A percentile compares a stretch with the other conserved stretches of the same genome.
Evolutionary conservation across 768 basidiomycete species (phyloP).

Genomic region (Multifurca ochricompacta): DNA sequence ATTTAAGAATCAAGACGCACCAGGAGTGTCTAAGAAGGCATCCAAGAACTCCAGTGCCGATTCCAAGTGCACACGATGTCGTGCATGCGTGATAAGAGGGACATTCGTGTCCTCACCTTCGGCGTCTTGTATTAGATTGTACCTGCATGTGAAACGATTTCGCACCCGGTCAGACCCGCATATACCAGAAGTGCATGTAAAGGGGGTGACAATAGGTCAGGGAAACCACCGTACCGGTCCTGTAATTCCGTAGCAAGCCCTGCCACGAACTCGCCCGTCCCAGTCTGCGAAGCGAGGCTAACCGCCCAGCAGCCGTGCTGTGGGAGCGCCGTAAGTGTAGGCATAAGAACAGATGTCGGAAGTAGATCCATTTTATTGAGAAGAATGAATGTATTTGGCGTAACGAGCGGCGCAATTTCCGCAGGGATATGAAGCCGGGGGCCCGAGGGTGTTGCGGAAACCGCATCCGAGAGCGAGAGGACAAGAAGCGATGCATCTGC

Average conservation of each 20-base stretch:
- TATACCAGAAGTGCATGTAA: background rate
- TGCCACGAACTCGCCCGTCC: slow-evolving; percentile 50
- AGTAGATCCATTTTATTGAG: slow-evolving; percentile 74
- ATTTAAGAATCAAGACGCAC: slow-evolving; percentile 20
- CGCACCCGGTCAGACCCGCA: background rate
- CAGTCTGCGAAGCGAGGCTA: slow-evolving; percentile 54
- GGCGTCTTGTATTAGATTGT: slow-evolving; percentile 11
- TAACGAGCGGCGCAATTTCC: slow-evolving; percentile 43
- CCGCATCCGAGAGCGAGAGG: slow-evolving; percentile 53
- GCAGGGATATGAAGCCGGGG: slow-evolving; percentile 33
- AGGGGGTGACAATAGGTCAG: background rate
- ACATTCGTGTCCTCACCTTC: slow-evolving; percentile 28
- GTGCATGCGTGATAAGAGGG: slow-evolving; percentile 70
- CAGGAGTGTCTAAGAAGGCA: slow-evolving; percentile 47
- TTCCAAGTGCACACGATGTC: slow-evolving; percentile 73
- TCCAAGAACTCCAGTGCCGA: slow-evolving; percentile 53
- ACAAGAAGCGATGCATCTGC: slow-evolving; percentile 79
- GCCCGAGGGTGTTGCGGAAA: slow-evolving; percentile 8
- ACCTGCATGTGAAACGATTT: slow-evolving; percentile 6
- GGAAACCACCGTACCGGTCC: slow-evolving; percentile 33
- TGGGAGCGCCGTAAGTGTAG: background rate
- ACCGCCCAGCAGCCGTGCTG: slow-evolving; percentile 39
- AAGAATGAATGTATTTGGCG: slow-evolving; percentile 54
- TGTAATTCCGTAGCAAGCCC: slow-evolving; percentile 48
- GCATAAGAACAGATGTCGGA: slow-evolving; percentile 9